Conservation (phyloP, 2,329 filamentous ascomycete species). For the Calonectria multiphialidica region DNA sequence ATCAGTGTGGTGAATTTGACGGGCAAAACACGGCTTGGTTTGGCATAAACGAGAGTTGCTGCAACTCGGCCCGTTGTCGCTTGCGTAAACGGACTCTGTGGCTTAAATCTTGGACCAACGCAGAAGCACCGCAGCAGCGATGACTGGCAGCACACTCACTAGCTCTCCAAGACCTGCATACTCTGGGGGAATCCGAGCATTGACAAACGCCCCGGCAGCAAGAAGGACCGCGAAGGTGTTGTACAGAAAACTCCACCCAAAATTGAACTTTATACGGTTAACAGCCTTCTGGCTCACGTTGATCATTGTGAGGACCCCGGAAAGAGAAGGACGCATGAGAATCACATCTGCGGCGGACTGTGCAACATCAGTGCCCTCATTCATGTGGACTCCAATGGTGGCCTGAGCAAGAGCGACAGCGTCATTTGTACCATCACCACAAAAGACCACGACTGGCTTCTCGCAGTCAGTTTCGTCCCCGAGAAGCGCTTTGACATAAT, state of each 20-base stretch:
- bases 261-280: slow-evolving; percentile 73
- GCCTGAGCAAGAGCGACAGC: slow-evolving; percentile 79
- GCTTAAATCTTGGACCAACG: slow-evolving; percentile 41
- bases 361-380: slow-evolving; percentile 72
- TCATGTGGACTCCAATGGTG: slow-evolving; percentile 78
- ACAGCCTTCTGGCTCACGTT: slow-evolving; percentile 61
- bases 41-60: no score
- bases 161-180: slow-evolving; percentile 80
- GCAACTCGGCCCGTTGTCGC: no score
- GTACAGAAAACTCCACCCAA: slow-evolving; percentile 77
- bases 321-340: slow-evolving; percentile 68
- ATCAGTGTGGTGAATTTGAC: no score
- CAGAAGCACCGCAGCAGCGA: slow-evolving; percentile 51
- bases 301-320: slow-evolving; percentile 69
- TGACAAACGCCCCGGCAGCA: slow-evolving; percentile 74
- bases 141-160: slow-evolving; percentile 79
- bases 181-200: slow-evolving; percentile 63
- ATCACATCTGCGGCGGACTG: slow-evolving; percentile 77
- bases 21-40: no score
- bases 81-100: no score
- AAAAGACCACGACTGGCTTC: slow-evolving; percentile 70
- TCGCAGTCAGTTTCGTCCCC: slow-evolving; percentile 22
- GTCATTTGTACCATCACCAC: slow-evolving; percentile 85
- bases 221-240: slow-evolving; percentile 77
- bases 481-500: slow-evolving; percentile 56